Base-by-base conservation (phyloP, 108 stramenopile genomes). In the Poteriospumella lacustris region DNA sequence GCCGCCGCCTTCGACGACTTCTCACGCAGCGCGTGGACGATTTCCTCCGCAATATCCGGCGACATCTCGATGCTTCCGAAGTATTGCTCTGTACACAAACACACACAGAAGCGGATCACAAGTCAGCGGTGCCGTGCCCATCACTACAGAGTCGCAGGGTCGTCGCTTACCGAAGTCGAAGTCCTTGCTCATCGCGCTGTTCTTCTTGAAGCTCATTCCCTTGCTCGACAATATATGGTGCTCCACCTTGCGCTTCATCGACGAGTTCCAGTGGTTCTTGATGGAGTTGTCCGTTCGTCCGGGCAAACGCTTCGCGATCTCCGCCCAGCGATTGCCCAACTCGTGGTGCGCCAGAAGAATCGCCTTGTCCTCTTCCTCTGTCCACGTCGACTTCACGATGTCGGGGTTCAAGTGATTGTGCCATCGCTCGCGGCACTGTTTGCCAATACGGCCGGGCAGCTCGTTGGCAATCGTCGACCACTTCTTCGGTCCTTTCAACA, bases 391-490 rank as follows among this genome's bases (percentile, higher is more conserved):
- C 76, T 94, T 94, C 59, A 83, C 85, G 76, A 98, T 94, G 29
- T 43, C 33, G 38, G 79, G 84, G 76, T 87, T 82, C 34, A 88
- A 83, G 82, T 97, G 98, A 85, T 99, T 99, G 79, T 92, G 94
- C 96, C 96, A 99, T 38, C 98, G 90, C 85, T 99, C 98, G 12
- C 98, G 85, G 89, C 96, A 97, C 87, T 99, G 98, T 86, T 99
- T 99, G 31, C 98, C 98, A 72, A 92, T 93, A 15, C 98, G 90
- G 34, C 95, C 85, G 1, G 28, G 33, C 1, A n/a, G 47, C 24
- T 56, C 19, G 24, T 15, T 56, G 15, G 52, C 52, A 56, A 56
- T 56, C 24, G 24, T 19, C 15, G 52, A 24, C 52, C 52, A 52
- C 19, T 52, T 52, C 80, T 93, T 92, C 19, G 42, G 68, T 33